Evolutionary conservation across 495 filamentous ascomycete genomes (phyloP).

Genomic region (Pseudotulostoma volvatum): DNA sequence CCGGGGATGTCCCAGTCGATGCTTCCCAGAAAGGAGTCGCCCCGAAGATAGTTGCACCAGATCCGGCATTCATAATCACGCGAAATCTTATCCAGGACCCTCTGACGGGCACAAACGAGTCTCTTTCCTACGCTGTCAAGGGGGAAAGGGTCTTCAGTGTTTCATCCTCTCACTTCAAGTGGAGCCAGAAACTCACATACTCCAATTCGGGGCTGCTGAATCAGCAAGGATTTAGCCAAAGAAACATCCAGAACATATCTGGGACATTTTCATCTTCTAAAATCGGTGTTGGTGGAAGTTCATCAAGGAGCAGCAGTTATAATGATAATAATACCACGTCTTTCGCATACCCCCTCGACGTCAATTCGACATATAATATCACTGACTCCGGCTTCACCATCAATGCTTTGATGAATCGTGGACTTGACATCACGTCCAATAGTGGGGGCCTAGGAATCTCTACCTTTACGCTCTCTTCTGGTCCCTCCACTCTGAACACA

Average conservation of each 20-base stretch:
- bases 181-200: constrained; percentile 46
- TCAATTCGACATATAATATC: constrained; percentile 36
- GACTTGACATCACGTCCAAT: constrained; percentile 33
- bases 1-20: constrained; percentile 5
- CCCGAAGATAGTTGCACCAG: constrained; percentile 18
- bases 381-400: constrained; percentile 38
- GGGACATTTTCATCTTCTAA: constrained; percentile 21
- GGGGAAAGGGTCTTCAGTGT: constrained; percentile 42
- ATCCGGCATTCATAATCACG: constrained; percentile 25
- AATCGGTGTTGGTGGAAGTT: constrained; percentile 1
- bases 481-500: constrained; percentile 13
- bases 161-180: constrained; percentile 31
- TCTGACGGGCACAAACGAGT: constrained; percentile 39
- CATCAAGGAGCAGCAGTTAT: too few relatives aligned
- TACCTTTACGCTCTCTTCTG: constrained; percentile 30
- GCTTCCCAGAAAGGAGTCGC: constrained; percentile 34
- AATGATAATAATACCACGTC: constrained; percentile 24
- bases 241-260: constrained; percentile 42
- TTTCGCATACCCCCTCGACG: constrained; percentile 49
- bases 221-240: constrained; percentile 41
- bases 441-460: constrained; percentile 32
- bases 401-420: constrained; percentile 39
- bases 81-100: constrained; percentile 24
- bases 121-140: constrained; percentile 40
- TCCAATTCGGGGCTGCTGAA: constrained; percentile 42